Conservation (phyloP, 2,329 filamentous ascomycete genomes). For the Paracoccidioides lutzii region DNA sequence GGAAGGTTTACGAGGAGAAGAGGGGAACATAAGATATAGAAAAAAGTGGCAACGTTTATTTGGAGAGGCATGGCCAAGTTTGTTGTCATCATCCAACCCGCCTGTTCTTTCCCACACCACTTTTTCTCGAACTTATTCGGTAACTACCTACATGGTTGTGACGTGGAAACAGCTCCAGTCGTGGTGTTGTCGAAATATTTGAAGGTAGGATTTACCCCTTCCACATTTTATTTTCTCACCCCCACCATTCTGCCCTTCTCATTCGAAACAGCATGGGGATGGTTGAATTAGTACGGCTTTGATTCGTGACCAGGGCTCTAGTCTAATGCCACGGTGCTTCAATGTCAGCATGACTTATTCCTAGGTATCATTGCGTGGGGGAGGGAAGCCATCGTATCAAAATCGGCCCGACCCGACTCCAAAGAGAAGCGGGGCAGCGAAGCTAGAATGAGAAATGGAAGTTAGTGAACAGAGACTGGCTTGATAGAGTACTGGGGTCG, state of each 20-base stretch:
- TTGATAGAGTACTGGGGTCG: conserved; percentile 3
- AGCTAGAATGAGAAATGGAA: conserved; percentile 1
- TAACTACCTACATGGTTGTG: not conserved
- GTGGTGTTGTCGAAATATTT: conserved; percentile 2
- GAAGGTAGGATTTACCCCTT: not conserved
- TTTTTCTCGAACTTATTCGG: not conserved
- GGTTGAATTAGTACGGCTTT: not conserved
- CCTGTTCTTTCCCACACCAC: conserved; percentile 1
- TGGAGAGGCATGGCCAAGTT: not conserved
- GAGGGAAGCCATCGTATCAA: not conserved
- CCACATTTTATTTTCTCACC: not conserved
- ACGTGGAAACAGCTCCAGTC: conserved; percentile 3
- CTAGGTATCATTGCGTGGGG: not conserved
- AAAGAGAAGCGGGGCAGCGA: conserved; percentile 6
- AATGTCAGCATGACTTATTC: conserved; percentile 1
- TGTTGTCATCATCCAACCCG: not conserved
- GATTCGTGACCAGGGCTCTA: not conserved
- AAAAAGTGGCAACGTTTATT: conserved; percentile 4
- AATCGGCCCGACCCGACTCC: conserved; percentile 9
- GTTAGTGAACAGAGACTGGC: conserved; percentile 1
- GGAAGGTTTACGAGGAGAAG: conserved; percentile 7
- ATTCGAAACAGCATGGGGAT: not conserved
- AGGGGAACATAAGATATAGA: conserved; percentile 11
- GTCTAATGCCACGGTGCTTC: not conserved
- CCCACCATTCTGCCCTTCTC: not conserved